phyloP scores from a whole-genome alignment of 1,284 basidiomycete species.

The Phellinidium pouzarii region DNA sequence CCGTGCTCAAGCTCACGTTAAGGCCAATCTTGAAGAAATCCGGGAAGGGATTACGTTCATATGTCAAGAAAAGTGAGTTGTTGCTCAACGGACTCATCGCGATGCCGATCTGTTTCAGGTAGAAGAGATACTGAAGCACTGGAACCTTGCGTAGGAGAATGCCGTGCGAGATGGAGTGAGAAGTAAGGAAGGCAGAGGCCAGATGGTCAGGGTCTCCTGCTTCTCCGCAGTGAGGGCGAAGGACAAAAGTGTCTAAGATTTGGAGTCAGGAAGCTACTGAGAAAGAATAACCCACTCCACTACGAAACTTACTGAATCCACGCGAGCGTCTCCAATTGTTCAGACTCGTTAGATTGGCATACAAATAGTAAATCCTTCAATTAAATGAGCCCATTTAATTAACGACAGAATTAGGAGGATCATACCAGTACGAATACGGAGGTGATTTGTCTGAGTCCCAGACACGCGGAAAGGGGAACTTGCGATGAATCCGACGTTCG shows the following conservation, averaged over 20 bases:
- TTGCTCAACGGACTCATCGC: conserved; percentile 99
- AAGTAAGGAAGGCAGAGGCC: conserved; percentile 90
- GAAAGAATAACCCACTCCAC: not conserved
- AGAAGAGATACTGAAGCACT: conserved; percentile 89
- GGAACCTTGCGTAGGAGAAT: conserved; percentile 97
- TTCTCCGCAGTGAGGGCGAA: conserved; percentile 96
- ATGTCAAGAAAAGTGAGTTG: conserved; percentile 94
- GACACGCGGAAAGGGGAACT: conserved; percentile 89
- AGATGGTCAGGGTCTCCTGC: conserved; percentile 98
- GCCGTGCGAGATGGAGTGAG: conserved; percentile 98
- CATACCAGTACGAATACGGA: conserved; percentile 90
- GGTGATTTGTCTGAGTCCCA: conserved; percentile 92
- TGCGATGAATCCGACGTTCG: conserved; percentile 87
- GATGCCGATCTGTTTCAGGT: conserved; percentile 93
- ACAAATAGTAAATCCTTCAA: conserved; percentile 93
- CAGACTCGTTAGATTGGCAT: conserved; percentile 90
- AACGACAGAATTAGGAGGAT: not conserved
- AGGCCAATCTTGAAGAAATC: conserved; percentile 96
- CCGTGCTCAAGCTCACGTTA: conserved; percentile 95
- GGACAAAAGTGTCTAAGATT: conserved; percentile 82
- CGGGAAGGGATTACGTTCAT: conserved; percentile 95
- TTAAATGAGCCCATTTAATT: not conserved
- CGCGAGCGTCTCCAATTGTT: conserved; percentile 87
- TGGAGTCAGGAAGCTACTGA: not conserved
- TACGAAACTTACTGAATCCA: conserved; percentile 80